Conservation (phyloP, 2,329 filamentous ascomycete species). For the Microsporum canis region DNA sequence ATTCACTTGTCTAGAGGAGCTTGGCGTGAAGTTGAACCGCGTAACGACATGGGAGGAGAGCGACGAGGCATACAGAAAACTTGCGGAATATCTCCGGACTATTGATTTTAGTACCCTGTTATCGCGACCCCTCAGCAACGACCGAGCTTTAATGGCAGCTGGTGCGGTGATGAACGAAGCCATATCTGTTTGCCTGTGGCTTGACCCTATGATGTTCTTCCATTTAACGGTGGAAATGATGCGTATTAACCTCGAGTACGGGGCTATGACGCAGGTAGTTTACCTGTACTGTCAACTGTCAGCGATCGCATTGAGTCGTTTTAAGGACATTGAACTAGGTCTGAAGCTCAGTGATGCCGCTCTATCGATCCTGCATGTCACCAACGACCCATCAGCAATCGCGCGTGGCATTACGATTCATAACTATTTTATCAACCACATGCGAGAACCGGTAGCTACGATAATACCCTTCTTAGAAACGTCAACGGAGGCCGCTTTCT, state of each 20-base stretch:
- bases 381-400: constrained; percentile 43
- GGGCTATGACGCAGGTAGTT: constrained; percentile 46
- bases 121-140: constrained; percentile 32
- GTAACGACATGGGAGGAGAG: constrained; percentile 63
- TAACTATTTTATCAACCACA: constrained; percentile 51
- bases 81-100: constrained; percentile 49
- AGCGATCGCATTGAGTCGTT: constrained; percentile 45
- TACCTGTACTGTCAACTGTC: constrained; percentile 49
- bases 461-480: constrained; percentile 43
- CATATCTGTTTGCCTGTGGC: constrained; percentile 50
- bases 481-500: constrained; percentile 46
- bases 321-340: constrained; percentile 46
- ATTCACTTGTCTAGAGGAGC: constrained; percentile 56
- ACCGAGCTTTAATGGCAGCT: constrained; percentile 34
- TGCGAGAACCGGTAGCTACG: constrained; percentile 42
- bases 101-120: constrained; percentile 40
- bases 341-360: constrained; percentile 44
- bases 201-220: constrained; percentile 48
- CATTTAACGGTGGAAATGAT: constrained; percentile 49
- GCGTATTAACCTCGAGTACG: constrained; percentile 43
- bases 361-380: constrained; percentile 42
- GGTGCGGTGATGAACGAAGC: constrained; percentile 49
- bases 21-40: constrained; percentile 56
- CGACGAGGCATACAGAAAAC: constrained; percentile 58
- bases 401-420: constrained; percentile 47